Conservation (phyloP, 2,329 filamentous ascomycete genomes). For the Fragosphaeria purpurea region DNA sequence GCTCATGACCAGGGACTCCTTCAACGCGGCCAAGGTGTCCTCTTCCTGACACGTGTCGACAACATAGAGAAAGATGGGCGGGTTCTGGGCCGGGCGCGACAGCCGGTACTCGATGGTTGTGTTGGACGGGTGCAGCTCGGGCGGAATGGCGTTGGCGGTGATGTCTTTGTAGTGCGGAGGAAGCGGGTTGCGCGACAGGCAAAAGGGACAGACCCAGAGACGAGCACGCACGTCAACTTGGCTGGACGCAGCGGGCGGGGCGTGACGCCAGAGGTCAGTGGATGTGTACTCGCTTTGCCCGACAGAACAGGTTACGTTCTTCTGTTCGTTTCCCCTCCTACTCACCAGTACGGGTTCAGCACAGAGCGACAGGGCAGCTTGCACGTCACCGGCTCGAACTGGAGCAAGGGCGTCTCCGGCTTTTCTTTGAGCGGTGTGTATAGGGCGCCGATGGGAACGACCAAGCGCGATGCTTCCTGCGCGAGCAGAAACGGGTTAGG, state of each 20-base stretch:
- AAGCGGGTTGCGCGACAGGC: conserved; percentile 70
- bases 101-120: conserved; percentile 87
- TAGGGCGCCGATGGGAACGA: conserved; percentile 90
- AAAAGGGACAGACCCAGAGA: conserved; percentile 86
- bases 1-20: conserved; percentile 80
- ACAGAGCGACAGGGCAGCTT: conserved; percentile 93
- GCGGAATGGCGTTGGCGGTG: conserved; percentile 69
- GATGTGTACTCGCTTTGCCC: background rate
- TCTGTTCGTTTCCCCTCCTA: background rate
- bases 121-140: conserved; percentile 70
- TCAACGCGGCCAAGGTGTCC: conserved; percentile 70
- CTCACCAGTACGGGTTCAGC: conserved; percentile 92
- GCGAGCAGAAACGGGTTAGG: background rate
- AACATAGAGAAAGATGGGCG: conserved; percentile 78
- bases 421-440: conserved; percentile 97
- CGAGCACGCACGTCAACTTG: conserved; percentile 76
- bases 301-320: background rate
- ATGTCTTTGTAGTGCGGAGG: conserved; percentile 88
- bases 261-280: conserved; percentile 16
- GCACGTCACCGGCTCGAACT: conserved; percentile 95
- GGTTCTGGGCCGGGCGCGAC: conserved; percentile 70
- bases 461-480: conserved; percentile 85
- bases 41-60: conserved; percentile 85
- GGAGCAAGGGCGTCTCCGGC: conserved; percentile 74
- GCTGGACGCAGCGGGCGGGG: conserved; percentile 29